Percentiles rank a stretch among this genome's conserved stretches.
These are phyloP conservation scores for Paecilomyces fulvus DNA, from an alignment of 2,329 filamentous ascomycete genomes.

Conservation along the genomic window DNA sequence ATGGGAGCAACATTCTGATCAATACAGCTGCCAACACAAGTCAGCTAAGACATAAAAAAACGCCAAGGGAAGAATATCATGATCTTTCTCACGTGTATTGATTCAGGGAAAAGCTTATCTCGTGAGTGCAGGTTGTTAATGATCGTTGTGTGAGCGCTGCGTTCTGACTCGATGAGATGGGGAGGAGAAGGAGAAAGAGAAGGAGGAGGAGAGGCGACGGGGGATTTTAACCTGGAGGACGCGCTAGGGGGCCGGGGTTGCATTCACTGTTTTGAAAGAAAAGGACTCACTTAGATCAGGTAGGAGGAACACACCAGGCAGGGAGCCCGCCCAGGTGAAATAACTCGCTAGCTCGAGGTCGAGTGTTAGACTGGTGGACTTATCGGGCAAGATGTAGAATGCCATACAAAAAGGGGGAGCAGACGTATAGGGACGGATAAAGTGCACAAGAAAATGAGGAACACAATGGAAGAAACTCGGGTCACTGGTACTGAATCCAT, in stretches of 20 bases:
- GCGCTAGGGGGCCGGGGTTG: neutral
- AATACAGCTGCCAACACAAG: conserved; percentile 1
- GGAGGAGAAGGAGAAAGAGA: neutral
- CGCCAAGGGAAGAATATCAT: neutral
- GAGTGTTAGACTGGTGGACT: neutral
- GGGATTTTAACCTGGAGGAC: neutral
- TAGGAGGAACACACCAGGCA: neutral
- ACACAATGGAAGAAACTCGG: conserved; percentile 1
- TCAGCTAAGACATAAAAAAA: neutral
- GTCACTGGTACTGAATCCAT: conserved; percentile 15
- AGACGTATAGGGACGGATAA: neutral
- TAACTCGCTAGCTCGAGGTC: neutral
- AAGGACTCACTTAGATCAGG: neutral
- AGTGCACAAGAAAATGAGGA: neutral
- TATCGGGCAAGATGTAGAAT: neutral
- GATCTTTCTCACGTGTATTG: neutral
- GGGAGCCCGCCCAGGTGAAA: neutral
- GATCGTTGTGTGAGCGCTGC: neutral
- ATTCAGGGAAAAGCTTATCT: neutral
- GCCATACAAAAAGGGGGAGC: neutral
- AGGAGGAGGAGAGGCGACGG: neutral
- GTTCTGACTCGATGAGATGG: neutral
- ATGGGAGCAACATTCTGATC: conserved; percentile 13
- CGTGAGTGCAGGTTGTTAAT: neutral
- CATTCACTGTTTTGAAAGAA: neutral